Percentiles rank a stretch among this genome's conserved stretches.
Conservation (phyloP, 2,329 filamentous ascomycete species). For the Coccinonectria pachysandricola region DNA sequence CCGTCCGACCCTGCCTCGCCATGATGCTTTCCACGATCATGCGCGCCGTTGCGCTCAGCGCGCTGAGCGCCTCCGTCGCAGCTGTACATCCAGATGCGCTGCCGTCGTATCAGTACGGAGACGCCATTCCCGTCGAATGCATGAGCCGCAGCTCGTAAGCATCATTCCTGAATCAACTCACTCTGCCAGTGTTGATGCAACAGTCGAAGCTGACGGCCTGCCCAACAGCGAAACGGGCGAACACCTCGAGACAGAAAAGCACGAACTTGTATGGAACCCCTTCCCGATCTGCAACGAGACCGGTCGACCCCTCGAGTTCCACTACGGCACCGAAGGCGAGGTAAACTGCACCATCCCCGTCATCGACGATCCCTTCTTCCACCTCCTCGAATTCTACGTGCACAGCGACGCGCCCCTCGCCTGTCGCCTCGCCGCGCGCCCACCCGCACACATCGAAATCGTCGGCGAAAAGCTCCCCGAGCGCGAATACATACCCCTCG, state of each 20-base stretch:
- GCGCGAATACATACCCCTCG: conserved; percentile 66
- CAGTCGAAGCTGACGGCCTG: neutral
- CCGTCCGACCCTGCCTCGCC: too few species aligned
- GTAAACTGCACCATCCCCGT: conserved; percentile 75
- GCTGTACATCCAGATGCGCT: conserved; percentile 32
- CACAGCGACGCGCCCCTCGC: conserved; percentile 90
- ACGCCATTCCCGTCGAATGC: conserved; percentile 59
- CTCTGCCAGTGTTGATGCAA: too few species aligned
- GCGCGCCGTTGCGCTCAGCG: conserved; percentile 13
- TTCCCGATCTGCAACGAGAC: conserved; percentile 91
- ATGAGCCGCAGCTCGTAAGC: conserved; percentile 64
- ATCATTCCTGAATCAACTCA: too few species aligned
- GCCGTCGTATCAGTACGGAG: conserved; percentile 56
- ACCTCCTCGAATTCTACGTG: conserved; percentile 92
- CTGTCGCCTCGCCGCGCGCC: conserved; percentile 78
- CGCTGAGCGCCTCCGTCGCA: conserved; percentile 17
- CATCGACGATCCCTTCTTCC: conserved; percentile 71
- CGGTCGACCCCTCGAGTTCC: conserved; percentile 66
- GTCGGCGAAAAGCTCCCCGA: conserved; percentile 39
- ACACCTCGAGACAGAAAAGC: conserved; percentile 70
- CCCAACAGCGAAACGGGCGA: conserved; percentile 68
- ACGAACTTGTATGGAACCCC: conserved; percentile 84
- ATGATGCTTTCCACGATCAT: neutral
- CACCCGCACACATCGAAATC: conserved; percentile 45
- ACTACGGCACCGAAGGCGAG: conserved; percentile 74